Conservation (phyloP, 225 moss, liverwort and hornwort species). For the Asterella californica region DNA sequence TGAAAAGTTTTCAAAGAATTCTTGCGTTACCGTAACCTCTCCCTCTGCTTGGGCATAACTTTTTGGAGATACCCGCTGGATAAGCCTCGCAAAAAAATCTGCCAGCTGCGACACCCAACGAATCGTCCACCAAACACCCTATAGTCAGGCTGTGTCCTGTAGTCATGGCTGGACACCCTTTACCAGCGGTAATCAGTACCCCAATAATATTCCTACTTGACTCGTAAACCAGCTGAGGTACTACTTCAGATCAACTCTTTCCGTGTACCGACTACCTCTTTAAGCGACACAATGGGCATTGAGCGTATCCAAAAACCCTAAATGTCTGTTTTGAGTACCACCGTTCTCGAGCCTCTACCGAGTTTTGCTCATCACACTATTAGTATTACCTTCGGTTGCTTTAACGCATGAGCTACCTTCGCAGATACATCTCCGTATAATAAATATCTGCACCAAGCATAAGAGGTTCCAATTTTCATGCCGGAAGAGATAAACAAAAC, state of each 20-base stretch:
- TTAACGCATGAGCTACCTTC: slow-evolving; percentile 67
- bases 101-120: slow-evolving; percentile 48
- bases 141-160: too few species aligned
- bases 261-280: too few species aligned
- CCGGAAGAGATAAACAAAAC: neutral
- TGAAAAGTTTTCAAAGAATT: slow-evolving; percentile 97
- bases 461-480: neutral
- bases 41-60: slow-evolving; percentile 79
- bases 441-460: slow-evolving; percentile 62
- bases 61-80: slow-evolving; percentile 96
- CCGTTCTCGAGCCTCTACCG: neutral
- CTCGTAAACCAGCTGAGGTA: too few species aligned
- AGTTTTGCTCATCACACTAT: too few species aligned
- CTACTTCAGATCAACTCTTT: too few species aligned
- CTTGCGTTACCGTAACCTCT: slow-evolving; percentile 93
- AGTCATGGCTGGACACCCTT: too few species aligned
- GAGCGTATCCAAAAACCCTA: too few species aligned
- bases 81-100: slow-evolving; percentile 88
- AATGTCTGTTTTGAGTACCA: neutral
- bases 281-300: too few species aligned
- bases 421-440: slow-evolving; percentile 86
- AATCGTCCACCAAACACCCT: neutral
- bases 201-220: too few species aligned
- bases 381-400: slow-evolving; percentile 66
- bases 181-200: too few species aligned